Evolutionary conservation across 139 green algal genomes (phyloP).

Genomic region (Chlamydomonas eustigma): DNA sequence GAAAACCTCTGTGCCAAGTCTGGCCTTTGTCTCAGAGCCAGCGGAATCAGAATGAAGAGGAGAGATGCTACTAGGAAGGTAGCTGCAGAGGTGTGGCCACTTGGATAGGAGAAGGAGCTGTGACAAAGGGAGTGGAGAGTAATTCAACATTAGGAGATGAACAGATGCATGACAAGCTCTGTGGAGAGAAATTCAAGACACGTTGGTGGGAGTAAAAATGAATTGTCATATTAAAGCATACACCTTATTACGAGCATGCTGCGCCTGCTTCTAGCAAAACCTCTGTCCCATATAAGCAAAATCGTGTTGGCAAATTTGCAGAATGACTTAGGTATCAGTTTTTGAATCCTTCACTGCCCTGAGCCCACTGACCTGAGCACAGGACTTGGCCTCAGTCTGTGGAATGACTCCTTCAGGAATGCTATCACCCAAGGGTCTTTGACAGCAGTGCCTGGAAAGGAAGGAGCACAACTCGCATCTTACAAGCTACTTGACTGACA

Average conservation of each 20-base stretch:
- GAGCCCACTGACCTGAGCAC: neutral
- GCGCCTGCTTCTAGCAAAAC: neutral
- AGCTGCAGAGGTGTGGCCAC: neutral
- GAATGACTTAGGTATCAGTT: neutral
- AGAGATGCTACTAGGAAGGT: slow-evolving; percentile 5
- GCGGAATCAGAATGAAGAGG: slow-evolving; percentile 7
- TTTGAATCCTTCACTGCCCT: neutral
- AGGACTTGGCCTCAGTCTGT: neutral
- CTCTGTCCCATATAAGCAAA: neutral
- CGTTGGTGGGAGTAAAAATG: too few relatives aligned
- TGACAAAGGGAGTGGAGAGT: neutral
- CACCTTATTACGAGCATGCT: neutral
- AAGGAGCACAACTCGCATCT: too few relatives aligned
- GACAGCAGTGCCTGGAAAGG: too few relatives aligned
- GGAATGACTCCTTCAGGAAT: neutral
- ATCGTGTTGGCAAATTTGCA: too few relatives aligned
- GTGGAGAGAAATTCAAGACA: too few relatives aligned
- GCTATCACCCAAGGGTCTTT: neutral
- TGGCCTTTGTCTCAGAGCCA: neutral
- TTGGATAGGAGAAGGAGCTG: neutral
- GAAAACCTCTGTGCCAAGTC: neutral
- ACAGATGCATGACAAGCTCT: too few relatives aligned
- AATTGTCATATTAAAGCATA: neutral
- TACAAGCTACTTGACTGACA: too few relatives aligned
- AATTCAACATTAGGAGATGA: neutral